A percentile compares a stretch with the other conserved stretches of the same genome.
Evolutionary conservation across 2,329 filamentous ascomycete species (phyloP).

Genomic region (Penicillium sp.): DNA sequence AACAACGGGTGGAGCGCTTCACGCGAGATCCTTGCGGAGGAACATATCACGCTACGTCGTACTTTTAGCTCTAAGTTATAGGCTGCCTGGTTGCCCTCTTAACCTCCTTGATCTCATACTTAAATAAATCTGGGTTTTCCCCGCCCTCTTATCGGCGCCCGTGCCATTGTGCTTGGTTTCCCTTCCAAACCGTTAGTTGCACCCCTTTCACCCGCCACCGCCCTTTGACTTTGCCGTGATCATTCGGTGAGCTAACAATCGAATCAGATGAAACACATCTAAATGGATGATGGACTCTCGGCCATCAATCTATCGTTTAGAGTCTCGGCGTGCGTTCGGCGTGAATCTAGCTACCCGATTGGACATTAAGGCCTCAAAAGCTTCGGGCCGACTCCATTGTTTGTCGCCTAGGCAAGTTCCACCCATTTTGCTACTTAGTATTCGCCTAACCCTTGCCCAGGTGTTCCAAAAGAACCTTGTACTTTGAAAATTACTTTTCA

Average conservation of each 20-base stretch:
- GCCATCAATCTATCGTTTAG: neutral
- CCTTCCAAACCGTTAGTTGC: neutral
- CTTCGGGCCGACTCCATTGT: constrained; percentile 8
- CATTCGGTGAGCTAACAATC: neutral
- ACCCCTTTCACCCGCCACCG: constrained; percentile 1
- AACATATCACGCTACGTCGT: neutral
- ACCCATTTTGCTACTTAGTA: neutral
- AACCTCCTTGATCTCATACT: neutral
- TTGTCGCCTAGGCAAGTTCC: constrained; percentile 3
- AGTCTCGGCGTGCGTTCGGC: neutral
- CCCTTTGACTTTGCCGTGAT: neutral
- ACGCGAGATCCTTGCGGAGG: neutral
- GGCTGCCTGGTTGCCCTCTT: neutral
- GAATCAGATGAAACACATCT: neutral
- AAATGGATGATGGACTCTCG: neutral
- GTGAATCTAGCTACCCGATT: constrained; percentile 1
- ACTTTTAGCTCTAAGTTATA: neutral
- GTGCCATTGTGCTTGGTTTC: neutral
- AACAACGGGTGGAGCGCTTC: neutral
- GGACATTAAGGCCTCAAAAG: neutral
- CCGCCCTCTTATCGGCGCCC: neutral
- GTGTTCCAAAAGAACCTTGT: constrained; percentile 2
- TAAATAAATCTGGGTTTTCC: neutral
- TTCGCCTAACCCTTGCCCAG: constrained; percentile 7
- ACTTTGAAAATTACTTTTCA: constrained; percentile 4